A percentile compares a stretch with the other conserved stretches of the same genome.
Evolutionary conservation across 1,139 yeast species (phyloP).

Genomic region (Blastobotrys apis): DNA sequence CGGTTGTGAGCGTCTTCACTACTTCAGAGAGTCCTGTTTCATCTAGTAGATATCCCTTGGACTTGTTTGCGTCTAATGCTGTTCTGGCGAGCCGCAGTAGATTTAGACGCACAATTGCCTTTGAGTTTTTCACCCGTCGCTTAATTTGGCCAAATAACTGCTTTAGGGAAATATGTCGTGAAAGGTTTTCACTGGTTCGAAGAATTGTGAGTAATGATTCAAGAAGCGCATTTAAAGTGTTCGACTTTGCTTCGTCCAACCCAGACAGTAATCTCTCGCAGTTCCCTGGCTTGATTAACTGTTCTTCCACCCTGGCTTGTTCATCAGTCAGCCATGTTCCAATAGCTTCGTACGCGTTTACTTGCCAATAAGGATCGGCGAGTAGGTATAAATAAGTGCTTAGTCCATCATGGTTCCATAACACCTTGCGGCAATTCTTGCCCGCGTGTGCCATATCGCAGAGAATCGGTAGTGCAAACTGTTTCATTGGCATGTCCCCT

Average conservation of each 20-base stretch:
- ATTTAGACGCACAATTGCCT: constrained; percentile 16
- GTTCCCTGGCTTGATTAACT: constrained; percentile 15
- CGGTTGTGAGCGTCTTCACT: constrained; percentile 8
- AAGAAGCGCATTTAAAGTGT: constrained; percentile 16
- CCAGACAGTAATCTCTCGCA: constrained; percentile 14
- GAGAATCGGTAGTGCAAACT: constrained; percentile 57
- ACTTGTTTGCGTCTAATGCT: constrained; percentile 10
- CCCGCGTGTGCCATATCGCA: constrained; percentile 59
- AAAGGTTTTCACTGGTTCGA: constrained; percentile 16
- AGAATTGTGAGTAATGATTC: constrained; percentile 18
- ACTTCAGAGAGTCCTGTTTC: constrained; percentile 14
- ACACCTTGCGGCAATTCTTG: constrained; percentile 38
- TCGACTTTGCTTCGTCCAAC: constrained; percentile 13
- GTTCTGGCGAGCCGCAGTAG: constrained; percentile 15
- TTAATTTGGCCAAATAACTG: constrained; percentile 10
- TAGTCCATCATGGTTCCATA: constrained; percentile 44
- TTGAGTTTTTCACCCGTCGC: constrained; percentile 15
- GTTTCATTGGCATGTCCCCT: constrained; percentile 51
- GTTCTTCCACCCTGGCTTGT: constrained; percentile 27
- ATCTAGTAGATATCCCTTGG: constrained; percentile 13
- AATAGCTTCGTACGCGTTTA: constrained; percentile 60
- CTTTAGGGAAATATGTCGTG: constrained; percentile 16
- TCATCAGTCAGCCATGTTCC: constrained; percentile 37
- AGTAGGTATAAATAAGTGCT: constrained; percentile 47
- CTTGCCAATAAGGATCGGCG: constrained; percentile 65